Evolutionary conservation across 331 rosid genomes (phyloP), one percentile per base, ranked within the genome.

Genomic region (Erythrophleum ivorense): DNA sequence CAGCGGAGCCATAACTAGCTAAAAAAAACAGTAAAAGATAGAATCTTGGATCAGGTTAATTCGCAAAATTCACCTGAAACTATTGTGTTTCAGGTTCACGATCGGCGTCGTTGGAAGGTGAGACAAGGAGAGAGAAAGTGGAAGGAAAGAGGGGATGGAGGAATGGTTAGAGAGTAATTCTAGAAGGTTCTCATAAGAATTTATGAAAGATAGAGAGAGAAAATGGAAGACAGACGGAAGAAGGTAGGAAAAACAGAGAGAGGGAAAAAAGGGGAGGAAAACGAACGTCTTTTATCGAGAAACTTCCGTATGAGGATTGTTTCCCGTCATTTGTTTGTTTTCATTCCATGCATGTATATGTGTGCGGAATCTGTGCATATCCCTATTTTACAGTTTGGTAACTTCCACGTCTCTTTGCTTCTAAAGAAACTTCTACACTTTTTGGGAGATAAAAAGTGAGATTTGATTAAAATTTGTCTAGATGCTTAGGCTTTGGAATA

Each of bases 151-250:
- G 13, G 58, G 10, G 45, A 38, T 8, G 54, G 13, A 57, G 41
- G 0, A 24, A 75, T 29, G 13, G 36, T 3, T 50, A 29, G 55
- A 75, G 55, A 75, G 83, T 66, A 71, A 77, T 94, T 94, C 97
- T 92, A 92, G 98, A 92, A 94, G 86, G 78, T 94, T 94, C 97
- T 49, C 74, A 19, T 53, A 16, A 48, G 85, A 80, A 86, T 85
- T 80, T 59, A 58, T 57, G 2, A 54, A 55, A 38, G 3, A 31
- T 18, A 1, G 41, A 75, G 79, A 50, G 59, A 86, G 55, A 72
- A 43, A 62, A n/a, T 57, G 31, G 31, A 54, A 2, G 1, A 3
- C 31, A 3, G 33, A 29, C 15, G 65, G 16, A 29, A 53, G 65
- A 69, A 66, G 49, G 79, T 67, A 68, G 74, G 71, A 91, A 87